Conservation (phyloP, 75 land plant species). For the Cupressus sempervirens region DNA sequence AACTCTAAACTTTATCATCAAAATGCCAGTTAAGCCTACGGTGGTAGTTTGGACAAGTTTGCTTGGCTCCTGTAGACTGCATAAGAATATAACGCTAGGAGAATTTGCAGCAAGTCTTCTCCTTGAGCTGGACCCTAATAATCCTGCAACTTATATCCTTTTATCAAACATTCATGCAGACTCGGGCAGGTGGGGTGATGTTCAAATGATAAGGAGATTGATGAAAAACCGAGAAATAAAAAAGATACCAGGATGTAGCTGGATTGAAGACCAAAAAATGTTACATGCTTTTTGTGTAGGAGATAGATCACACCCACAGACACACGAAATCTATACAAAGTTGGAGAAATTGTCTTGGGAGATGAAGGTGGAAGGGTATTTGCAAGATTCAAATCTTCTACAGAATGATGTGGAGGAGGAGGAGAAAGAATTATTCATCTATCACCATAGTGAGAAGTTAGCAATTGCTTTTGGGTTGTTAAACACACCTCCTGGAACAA, state of each 20-base stretch:
- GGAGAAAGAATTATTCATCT: not conserved
- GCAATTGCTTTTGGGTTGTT: too few species aligned
- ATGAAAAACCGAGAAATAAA: too few species aligned
- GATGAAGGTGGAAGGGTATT: not conserved
- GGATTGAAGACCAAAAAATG: too few species aligned
- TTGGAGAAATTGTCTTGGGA: too few species aligned
- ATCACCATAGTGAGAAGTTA: too few species aligned
- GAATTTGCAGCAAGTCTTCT: constrained; percentile 31
- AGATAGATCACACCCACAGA: too few species aligned
- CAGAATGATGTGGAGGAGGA: not conserved
- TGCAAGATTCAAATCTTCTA: constrained; percentile 6
- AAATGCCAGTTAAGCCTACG: constrained; percentile 30
- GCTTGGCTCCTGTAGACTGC: constrained; percentile 35
- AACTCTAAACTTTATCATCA: too few species aligned
- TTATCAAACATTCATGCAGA: constrained; percentile 38
- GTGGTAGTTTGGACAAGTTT: constrained; percentile 45
- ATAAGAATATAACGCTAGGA: constrained; percentile 24
- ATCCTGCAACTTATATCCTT: constrained; percentile 32
- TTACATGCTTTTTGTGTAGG: too few species aligned
- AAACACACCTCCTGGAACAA: too few species aligned
- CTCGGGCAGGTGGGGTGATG: constrained; percentile 18
- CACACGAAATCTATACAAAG: too few species aligned
- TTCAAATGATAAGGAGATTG: too few species aligned
- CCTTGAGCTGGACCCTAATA: constrained; percentile 37
- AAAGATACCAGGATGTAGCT: too few species aligned